Evolutionary conservation across 2,329 filamentous ascomycete species (phyloP).

Genomic region (Fusarium pseudocircinatum): DNA sequence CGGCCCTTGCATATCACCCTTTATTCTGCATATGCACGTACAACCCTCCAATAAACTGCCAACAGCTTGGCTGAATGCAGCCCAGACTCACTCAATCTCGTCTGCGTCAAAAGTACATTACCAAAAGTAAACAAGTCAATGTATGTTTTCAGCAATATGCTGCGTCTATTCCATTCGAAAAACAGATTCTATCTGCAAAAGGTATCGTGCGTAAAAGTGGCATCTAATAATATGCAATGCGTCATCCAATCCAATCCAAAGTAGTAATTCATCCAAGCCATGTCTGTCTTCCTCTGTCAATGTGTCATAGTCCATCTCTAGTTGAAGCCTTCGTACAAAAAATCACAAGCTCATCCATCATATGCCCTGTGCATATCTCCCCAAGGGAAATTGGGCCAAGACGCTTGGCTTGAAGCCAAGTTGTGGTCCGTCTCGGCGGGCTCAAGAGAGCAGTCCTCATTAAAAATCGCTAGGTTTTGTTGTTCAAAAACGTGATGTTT

Average conservation of each 20-base stretch:
- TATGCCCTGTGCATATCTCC: neutral
- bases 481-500: conserved; percentile 32
- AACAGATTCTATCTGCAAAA: conserved; percentile 29
- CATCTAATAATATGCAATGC: conserved; percentile 17
- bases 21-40: neutral
- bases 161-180: conserved; percentile 15
- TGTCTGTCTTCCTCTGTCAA: conserved; percentile 29
- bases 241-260: conserved; percentile 20
- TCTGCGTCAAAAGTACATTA: neutral
- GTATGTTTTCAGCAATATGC: neutral
- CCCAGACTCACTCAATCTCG: neutral
- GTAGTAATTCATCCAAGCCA: conserved; percentile 37
- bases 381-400: conserved; percentile 15
- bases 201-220: conserved; percentile 36
- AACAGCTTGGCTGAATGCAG: neutral
- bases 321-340: conserved; percentile 32
- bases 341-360: conserved; percentile 14
- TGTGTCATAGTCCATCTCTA: conserved; percentile 33
- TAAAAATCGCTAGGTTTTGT: conserved; percentile 37
- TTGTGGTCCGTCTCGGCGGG: neutral
- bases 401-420: neutral
- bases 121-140: neutral
- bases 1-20: conserved; percentile 12
- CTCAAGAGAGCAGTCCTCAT: conserved; percentile 38
- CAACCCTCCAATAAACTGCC: neutral